Evolutionary conservation across 495 filamentous ascomycete genomes (phyloP).

Genomic region (Filosporella fistucella): DNA sequence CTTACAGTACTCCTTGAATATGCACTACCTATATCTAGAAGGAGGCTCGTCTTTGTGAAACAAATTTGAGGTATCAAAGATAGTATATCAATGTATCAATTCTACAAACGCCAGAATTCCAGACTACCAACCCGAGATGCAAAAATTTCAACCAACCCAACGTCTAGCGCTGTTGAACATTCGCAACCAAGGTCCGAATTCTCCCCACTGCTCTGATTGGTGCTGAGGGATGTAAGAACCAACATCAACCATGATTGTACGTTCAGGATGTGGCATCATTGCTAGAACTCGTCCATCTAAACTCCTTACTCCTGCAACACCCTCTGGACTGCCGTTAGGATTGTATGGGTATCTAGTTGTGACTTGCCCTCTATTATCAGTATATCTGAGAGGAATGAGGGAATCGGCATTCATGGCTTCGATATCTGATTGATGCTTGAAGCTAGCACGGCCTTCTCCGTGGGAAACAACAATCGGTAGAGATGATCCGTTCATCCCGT

Average conservation of each 20-base stretch:
- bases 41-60: too few relatives aligned
- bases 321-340: constrained; percentile 85
- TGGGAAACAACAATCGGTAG: constrained; percentile 89
- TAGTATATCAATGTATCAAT: too few relatives aligned
- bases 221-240: constrained; percentile 67
- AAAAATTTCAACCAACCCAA: constrained; percentile 64
- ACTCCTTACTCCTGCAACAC: constrained; percentile 79
- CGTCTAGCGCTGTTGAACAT: constrained; percentile 75
- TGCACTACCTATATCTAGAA: too few relatives aligned
- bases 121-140: too few relatives aligned
- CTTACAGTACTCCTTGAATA: too few relatives aligned
- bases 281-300: constrained; percentile 82
- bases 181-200: constrained; percentile 84
- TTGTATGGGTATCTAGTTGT: constrained; percentile 89
- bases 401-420: constrained; percentile 55
- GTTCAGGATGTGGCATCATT: constrained; percentile 95
- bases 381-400: constrained; percentile 71
- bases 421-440: constrained; percentile 46
- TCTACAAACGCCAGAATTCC: too few relatives aligned
- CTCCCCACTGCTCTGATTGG: constrained; percentile 68
- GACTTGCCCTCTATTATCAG: constrained; percentile 70
- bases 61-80: too few relatives aligned
- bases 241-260: constrained; percentile 80
- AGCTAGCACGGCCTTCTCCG: constrained; percentile 84
- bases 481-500: constrained; percentile 81